phyloP scores from a whole-genome alignment of 106 monocot species.

The Phalaenopsis aphrodite region DNA sequence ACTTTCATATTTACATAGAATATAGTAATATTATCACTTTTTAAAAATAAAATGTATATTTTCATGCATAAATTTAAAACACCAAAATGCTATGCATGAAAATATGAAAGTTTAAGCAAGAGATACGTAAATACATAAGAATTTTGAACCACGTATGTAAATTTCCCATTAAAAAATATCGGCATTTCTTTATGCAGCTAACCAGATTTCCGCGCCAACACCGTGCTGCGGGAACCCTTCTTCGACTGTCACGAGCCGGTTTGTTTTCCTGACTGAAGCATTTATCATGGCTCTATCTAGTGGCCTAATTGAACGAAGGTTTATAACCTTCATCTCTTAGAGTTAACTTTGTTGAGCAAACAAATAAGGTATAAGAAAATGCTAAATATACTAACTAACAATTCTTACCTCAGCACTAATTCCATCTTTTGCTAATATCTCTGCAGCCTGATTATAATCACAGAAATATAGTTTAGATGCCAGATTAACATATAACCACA shows the following conservation, averaged over 20 bases:
- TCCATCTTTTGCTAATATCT: conserved; percentile 64
- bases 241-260: conserved; percentile 75
- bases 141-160: no score
- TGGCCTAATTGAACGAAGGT: conserved; percentile 84
- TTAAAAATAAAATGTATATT: no score
- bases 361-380: no score
- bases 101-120: no score
- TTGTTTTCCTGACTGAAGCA: conserved; percentile 87
- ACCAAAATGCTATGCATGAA: no score
- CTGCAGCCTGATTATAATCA: conserved; percentile 43
- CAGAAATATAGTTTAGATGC: not conserved
- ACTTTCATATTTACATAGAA: no score
- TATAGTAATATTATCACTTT: no score
- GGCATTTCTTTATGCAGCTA: not conserved
- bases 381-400: not conserved
- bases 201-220: conserved; percentile 84
- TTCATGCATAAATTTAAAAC: no score
- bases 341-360: not conserved
- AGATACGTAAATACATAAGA: no score
- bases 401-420: conserved; percentile 57
- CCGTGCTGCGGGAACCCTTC: conserved; percentile 94
- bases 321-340: conserved; percentile 47
- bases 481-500: no score
- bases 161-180: no score
- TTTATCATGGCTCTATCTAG: conserved; percentile 76